Conservation (phyloP, 306 rosid species). For the Cicer cuneatum region DNA sequence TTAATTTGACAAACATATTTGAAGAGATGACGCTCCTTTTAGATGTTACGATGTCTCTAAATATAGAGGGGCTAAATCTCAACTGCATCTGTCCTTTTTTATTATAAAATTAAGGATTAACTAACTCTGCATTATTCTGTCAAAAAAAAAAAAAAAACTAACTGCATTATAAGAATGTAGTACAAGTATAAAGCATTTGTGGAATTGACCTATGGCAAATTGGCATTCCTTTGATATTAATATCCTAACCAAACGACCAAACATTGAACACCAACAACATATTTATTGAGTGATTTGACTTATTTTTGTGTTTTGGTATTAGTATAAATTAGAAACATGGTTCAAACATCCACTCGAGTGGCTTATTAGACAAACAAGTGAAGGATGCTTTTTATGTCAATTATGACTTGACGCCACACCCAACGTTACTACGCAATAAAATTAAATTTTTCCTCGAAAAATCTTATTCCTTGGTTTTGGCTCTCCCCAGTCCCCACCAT, state of each 20-base stretch:
- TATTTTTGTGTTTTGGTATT: background rate
- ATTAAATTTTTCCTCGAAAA: background rate
- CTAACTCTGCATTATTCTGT: background rate
- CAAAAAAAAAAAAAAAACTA: background rate
- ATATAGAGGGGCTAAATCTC: background rate
- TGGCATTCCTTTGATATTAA: background rate
- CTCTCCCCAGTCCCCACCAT: background rate
- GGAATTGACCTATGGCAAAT: slow-evolving; percentile 4
- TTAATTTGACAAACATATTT: slow-evolving; percentile 15
- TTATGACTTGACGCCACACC: slow-evolving; percentile 58
- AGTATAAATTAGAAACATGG: background rate
- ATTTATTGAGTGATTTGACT: slow-evolving; percentile 26
- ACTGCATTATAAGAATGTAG: background rate
- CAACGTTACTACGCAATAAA: slow-evolving; percentile 31
- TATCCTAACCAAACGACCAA: slow-evolving; percentile 1
- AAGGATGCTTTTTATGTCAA: slow-evolving; percentile 53
- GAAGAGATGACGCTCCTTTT: background rate
- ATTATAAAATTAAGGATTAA: background rate
- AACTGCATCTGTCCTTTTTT: background rate
- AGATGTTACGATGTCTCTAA: background rate
- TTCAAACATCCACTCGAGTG: slow-evolving; percentile 60
- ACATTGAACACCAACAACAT: background rate
- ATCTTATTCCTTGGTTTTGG: background rate
- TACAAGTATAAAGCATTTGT: background rate
- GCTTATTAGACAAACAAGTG: slow-evolving; percentile 48